These are phyloP conservation scores for Orbilia blumenaviensis DNA, from an alignment of 2,329 filamentous ascomycete species.

Conservation along the genomic window DNA sequence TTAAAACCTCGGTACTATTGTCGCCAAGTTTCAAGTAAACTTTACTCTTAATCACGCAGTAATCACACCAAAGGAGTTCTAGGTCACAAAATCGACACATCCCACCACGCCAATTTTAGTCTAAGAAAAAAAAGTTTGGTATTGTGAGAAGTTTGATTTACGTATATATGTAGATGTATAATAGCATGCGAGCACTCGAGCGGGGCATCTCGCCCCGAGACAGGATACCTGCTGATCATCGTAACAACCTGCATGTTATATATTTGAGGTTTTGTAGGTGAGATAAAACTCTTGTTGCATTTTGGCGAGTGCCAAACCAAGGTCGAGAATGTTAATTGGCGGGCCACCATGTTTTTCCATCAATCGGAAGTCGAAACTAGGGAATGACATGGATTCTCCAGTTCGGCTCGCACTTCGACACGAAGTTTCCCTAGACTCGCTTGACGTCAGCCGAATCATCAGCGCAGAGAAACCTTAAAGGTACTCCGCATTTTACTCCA, in stretches of 20 bases:
- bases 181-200: neutral
- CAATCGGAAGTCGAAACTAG: slow-evolving; percentile 24
- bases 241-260: neutral
- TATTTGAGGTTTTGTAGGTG: neutral
- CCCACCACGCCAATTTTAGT: too few relatives aligned
- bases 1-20: slow-evolving; percentile 9
- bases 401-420: slow-evolving; percentile 32
- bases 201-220: slow-evolving; percentile 27
- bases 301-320: slow-evolving; percentile 16
- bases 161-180: neutral
- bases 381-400: slow-evolving; percentile 19
- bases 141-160: neutral
- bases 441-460: slow-evolving; percentile 36
- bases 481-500: slow-evolving; percentile 35
- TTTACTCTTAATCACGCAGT: neutral
- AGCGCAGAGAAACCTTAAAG: slow-evolving; percentile 1
- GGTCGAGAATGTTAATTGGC: slow-evolving; percentile 14
- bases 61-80: neutral
- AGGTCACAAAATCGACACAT: too few relatives aligned
- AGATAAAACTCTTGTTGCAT: slow-evolving; percentile 30
- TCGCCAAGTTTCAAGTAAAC: neutral
- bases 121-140: neutral
- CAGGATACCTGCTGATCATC: slow-evolving; percentile 36
- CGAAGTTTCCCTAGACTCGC: slow-evolving; percentile 18
- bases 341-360: slow-evolving; percentile 38